A percentile compares a stretch with the other conserved stretches of the same genome.
Conservation (phyloP, 2,329 filamentous ascomycete species). For the Calonectria hawksworthii region DNA sequence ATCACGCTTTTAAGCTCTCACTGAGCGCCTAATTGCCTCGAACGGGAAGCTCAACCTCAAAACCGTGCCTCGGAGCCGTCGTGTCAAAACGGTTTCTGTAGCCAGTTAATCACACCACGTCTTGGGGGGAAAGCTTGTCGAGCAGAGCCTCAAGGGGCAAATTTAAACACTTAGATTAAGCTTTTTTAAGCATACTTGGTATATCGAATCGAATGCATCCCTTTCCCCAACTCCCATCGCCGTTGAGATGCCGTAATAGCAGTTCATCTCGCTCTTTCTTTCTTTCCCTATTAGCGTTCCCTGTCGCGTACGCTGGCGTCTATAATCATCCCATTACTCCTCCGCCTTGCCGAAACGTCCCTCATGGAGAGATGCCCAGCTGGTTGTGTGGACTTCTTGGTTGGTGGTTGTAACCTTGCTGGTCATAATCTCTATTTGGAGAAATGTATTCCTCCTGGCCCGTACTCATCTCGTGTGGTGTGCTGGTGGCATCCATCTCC, state of each 20-base stretch:
- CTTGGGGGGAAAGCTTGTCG: neutral
- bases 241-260: neutral
- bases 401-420: slow-evolving; percentile 18
- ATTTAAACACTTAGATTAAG: slow-evolving; percentile 14
- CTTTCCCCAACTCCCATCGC: neutral
- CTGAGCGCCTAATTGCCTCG: neutral
- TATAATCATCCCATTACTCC: neutral
- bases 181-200: slow-evolving; percentile 13
- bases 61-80: neutral
- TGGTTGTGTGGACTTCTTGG: slow-evolving; percentile 9
- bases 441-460: slow-evolving; percentile 30
- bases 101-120: neutral
- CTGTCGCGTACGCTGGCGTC: neutral
- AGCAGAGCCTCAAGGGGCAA: neutral
- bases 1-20: neutral
- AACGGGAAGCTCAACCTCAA: neutral
- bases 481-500: slow-evolving; percentile 42
- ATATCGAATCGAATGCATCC: slow-evolving; percentile 9
- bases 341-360: neutral
- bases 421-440: neutral
- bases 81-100: neutral
- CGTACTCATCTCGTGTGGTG: slow-evolving; percentile 39
- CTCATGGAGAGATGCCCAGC: neutral
- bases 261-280: neutral
- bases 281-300: neutral